phyloP scores from a whole-genome alignment of 2,329 filamentous ascomycete genomes.

The Colletotrichum scovillei region DNA sequence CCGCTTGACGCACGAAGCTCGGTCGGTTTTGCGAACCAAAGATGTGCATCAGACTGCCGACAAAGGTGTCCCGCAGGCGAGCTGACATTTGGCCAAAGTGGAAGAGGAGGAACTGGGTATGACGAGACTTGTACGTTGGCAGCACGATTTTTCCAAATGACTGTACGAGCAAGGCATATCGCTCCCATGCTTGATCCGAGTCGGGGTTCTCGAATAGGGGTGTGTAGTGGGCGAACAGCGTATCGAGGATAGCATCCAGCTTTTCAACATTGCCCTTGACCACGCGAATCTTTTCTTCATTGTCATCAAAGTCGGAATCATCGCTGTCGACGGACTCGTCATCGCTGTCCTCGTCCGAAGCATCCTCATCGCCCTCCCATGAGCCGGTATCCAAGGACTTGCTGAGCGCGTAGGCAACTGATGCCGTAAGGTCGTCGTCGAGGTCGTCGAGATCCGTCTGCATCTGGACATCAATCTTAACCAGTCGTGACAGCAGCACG shows the following conservation, averaged over 20 bases:
- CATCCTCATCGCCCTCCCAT: constrained; percentile 65
- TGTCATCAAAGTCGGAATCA: constrained; percentile 73
- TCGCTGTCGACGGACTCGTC: constrained; percentile 78
- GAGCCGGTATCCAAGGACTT: constrained; percentile 46
- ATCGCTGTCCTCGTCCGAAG: constrained; percentile 73
- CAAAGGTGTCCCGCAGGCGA: constrained; percentile 83
- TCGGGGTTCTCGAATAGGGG: constrained; percentile 77
- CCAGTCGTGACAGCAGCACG: constrained; percentile 84
- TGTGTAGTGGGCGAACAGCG: constrained; percentile 86
- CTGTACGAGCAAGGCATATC: constrained; percentile 82
- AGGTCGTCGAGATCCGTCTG: constrained; percentile 93
- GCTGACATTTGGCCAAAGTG: constrained; percentile 90
- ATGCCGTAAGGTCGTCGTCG: constrained; percentile 86
- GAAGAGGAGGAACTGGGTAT: constrained; percentile 96
- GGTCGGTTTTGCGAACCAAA: constrained; percentile 36
- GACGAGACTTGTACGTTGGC: constrained; percentile 89
- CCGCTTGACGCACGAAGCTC: constrained; percentile 76
- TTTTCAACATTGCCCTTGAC: constrained; percentile 88
- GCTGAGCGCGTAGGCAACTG: constrained; percentile 67
- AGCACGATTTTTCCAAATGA: constrained; percentile 92
- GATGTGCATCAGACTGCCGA: constrained; percentile 79
- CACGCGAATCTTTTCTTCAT: constrained; percentile 73
- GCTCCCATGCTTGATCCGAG: constrained; percentile 75
- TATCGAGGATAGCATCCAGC: constrained; percentile 89
- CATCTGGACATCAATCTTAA: constrained; percentile 96